A percentile compares a stretch with the other conserved stretches of the same genome.
Conservation (phyloP, 768 basidiomycete genomes). For the Leccinellum albellum region DNA sequence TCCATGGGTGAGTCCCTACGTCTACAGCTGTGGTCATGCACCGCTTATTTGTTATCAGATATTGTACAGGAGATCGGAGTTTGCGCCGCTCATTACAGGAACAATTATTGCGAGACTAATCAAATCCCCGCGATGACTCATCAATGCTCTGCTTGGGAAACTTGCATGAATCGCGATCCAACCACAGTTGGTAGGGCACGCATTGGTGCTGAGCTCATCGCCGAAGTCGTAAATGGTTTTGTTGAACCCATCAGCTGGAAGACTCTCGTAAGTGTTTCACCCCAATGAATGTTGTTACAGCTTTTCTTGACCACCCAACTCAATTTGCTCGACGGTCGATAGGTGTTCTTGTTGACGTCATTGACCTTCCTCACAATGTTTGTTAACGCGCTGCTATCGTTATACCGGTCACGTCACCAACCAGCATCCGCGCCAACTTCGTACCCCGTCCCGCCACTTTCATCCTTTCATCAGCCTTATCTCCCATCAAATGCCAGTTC, state of each 20-base stretch:
- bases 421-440: conserved; percentile 37
- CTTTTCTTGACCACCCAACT: conserved; percentile 10
- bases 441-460: conserved; percentile 38
- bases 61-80: conserved; percentile 89
- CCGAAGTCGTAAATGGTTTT: conserved; percentile 94
- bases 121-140: conserved; percentile 85
- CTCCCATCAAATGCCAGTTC: conserved; percentile 49
- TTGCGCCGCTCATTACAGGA: conserved; percentile 76
- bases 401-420: conserved; percentile 68
- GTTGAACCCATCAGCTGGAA: conserved; percentile 98
- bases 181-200: conserved; percentile 82
- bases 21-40: conserved; percentile 12
- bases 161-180: conserved; percentile 94
- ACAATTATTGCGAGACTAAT: conserved; percentile 73
- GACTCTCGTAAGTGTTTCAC: conserved; percentile 64
- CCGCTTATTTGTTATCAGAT: conserved; percentile 44
- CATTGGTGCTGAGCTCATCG: conserved; percentile 91
- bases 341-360: conserved; percentile 76
- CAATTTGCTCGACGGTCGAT: conserved; percentile 10
- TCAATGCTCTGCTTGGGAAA: conserved; percentile 87
- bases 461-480: conserved; percentile 48
- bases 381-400: conserved; percentile 73
- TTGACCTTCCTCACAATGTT: conserved; percentile 74
- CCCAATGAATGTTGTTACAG: conserved; percentile 10
- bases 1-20: conserved; percentile 61